A percentile compares a stretch with the other conserved stretches of the same genome.
Conservation (phyloP, 176 grass and related monocot species). For the Puccinellia tenuiflora region DNA sequence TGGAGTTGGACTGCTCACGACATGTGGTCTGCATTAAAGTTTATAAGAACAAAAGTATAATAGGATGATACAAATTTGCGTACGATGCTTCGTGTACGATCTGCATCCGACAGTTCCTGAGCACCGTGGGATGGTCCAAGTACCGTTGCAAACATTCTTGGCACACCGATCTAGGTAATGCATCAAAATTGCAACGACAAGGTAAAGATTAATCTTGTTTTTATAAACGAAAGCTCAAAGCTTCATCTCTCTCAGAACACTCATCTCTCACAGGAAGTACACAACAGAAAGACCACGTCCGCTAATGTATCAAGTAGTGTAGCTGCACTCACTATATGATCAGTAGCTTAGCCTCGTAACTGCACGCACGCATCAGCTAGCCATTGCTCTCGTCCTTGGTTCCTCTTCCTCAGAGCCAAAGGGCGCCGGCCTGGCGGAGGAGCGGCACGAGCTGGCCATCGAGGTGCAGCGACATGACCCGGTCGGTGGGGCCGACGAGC, state of each 20-base stretch:
- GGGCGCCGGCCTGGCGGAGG: constrained; percentile 48
- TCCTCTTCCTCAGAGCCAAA: constrained; percentile 44
- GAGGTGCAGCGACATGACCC: constrained; percentile 64
- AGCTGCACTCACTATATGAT: not conserved
- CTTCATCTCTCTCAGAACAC: not conserved
- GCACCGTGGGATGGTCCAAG: too few species aligned
- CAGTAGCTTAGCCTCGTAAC: not conserved
- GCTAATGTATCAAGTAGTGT: not conserved
- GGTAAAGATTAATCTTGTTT: not conserved
- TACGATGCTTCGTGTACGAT: too few species aligned
- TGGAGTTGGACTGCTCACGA: too few species aligned
- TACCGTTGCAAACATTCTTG: not conserved
- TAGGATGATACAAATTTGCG: too few species aligned
- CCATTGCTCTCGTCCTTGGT: not conserved
- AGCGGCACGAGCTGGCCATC: constrained; percentile 52
- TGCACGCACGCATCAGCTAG: not conserved
- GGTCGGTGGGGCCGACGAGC: constrained; percentile 56
- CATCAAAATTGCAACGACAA: not conserved
- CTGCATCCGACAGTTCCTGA: too few species aligned
- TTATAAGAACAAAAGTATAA: too few species aligned
- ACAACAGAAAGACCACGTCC: not conserved
- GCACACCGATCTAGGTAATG: not conserved
- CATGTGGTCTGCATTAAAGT: too few species aligned
- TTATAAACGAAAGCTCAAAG: not conserved
- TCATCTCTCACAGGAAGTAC: not conserved